These are phyloP conservation scores for Fomitiporia mediterranea DNA, from an alignment of 1,284 basidiomycete genomes.

Conservation along the genomic window DNA sequence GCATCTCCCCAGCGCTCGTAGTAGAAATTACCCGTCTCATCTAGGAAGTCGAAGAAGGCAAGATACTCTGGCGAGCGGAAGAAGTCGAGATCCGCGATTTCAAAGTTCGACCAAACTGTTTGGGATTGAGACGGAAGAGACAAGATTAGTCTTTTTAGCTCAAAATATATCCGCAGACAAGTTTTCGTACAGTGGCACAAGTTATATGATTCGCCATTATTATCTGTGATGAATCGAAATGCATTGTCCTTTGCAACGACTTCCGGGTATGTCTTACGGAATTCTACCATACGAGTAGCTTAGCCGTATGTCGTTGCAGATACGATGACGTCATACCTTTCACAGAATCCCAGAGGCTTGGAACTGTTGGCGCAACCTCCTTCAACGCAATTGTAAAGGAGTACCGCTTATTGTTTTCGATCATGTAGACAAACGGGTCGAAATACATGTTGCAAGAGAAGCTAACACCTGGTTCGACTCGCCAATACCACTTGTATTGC, in stretches of 20 bases:
- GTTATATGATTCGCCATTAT: slow-evolving; percentile 63
- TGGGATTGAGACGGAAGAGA: slow-evolving; percentile 20
- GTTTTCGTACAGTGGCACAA: slow-evolving; percentile 73
- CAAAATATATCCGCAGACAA: too few relatives aligned
- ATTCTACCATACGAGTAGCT: slow-evolving; percentile 39
- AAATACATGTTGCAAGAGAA: slow-evolving; percentile 70
- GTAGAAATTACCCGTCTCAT: slow-evolving; percentile 70
- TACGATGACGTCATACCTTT: slow-evolving; percentile 32
- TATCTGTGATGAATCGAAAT: slow-evolving; percentile 63
- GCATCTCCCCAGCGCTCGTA: slow-evolving; percentile 84
- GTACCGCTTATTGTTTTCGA: slow-evolving; percentile 57
- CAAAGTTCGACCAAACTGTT: slow-evolving; percentile 73
- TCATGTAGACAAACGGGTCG: slow-evolving; percentile 77
- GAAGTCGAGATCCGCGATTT: slow-evolving; percentile 66
- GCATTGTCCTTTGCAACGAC: slow-evolving; percentile 62
- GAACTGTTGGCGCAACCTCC: slow-evolving; percentile 72
- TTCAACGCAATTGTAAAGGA: slow-evolving; percentile 71
- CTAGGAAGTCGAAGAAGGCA: slow-evolving; percentile 70
- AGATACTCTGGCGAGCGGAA: slow-evolving; percentile 61
- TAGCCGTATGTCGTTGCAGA: slow-evolving; percentile 3
- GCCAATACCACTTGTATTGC: slow-evolving; percentile 58
- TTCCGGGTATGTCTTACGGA: slow-evolving; percentile 56
- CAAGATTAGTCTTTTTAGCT: slow-evolving; percentile 32
- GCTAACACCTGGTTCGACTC: slow-evolving; percentile 69
- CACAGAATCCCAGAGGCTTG: slow-evolving; percentile 67